phyloP scores from a whole-genome alignment of 306 rosid species.

The Corylus heterophylla region DNA sequence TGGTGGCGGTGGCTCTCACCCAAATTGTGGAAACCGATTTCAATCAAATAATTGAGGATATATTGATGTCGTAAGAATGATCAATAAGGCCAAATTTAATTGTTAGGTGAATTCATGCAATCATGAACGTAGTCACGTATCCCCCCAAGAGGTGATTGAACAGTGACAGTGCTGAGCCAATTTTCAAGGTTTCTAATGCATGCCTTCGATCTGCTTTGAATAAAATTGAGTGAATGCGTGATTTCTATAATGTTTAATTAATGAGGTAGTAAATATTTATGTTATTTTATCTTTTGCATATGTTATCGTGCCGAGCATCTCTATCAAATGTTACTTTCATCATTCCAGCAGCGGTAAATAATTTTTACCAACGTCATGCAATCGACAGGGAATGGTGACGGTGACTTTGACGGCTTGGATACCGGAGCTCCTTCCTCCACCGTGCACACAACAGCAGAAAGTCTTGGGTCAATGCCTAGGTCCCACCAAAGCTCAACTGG shows the following conservation, averaged over 20 bases:
- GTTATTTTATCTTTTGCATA: neutral
- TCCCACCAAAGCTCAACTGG: slow-evolving; percentile 38
- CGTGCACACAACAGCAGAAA: slow-evolving; percentile 39
- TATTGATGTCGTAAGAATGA: neutral
- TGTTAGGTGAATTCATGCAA: neutral
- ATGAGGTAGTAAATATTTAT: neutral
- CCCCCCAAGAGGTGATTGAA: too few relatives aligned
- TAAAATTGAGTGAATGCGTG: too few relatives aligned
- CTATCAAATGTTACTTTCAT: neutral
- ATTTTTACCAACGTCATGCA: too few relatives aligned
- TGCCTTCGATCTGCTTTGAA: too few relatives aligned
- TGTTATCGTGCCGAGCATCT: neutral
- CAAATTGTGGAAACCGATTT: too few relatives aligned
- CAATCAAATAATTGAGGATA: neutral
- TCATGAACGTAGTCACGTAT: neutral
- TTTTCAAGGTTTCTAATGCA: too few relatives aligned
- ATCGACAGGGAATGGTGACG: slow-evolving; percentile 64
- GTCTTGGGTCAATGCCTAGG: slow-evolving; percentile 40
- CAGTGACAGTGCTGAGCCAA: too few relatives aligned
- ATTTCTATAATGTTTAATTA: too few relatives aligned
- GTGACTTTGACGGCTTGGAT: slow-evolving; percentile 70
- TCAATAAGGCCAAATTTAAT: too few relatives aligned
- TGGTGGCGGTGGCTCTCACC: neutral
- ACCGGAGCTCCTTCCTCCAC: slow-evolving; percentile 60
- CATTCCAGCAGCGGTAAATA: too few relatives aligned